A percentile compares a stretch with the other conserved stretches of the same genome.
Evolutionary conservation across 2,329 filamentous ascomycete species (phyloP).

Genomic region (Dactylellina cionopaga): DNA sequence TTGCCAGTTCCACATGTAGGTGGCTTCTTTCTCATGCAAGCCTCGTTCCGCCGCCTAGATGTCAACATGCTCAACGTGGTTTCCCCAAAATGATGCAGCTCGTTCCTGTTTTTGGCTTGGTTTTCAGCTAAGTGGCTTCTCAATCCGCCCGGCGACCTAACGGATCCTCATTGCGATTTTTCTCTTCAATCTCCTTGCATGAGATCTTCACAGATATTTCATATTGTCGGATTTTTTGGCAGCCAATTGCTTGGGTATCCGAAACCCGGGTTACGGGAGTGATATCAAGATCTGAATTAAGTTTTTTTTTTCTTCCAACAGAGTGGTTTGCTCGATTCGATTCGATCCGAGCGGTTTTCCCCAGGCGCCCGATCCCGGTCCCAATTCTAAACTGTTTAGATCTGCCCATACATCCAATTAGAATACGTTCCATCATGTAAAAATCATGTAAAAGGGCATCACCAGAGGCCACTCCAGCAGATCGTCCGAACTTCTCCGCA

Average conservation of each 20-base stretch:
- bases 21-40: slow-evolving; percentile 37
- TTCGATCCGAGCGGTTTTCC: slow-evolving; percentile 7
- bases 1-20: neutral
- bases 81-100: neutral
- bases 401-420: slow-evolving; percentile 13
- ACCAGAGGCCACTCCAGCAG: neutral
- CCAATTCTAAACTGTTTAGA: neutral
- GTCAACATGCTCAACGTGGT: slow-evolving; percentile 32
- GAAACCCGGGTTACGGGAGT: slow-evolving; percentile 32
- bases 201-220: slow-evolving; percentile 26
- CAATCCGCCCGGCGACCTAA: neutral
- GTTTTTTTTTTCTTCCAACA: slow-evolving; percentile 22
- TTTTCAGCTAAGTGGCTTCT: neutral
- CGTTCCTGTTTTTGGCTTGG: slow-evolving; percentile 20
- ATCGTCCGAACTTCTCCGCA: slow-evolving; percentile 32
- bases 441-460: too few relatives aligned
- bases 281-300: slow-evolving; percentile 11
- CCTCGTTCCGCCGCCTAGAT: slow-evolving; percentile 29
- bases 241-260: slow-evolving; percentile 14
- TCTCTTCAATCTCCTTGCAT: slow-evolving; percentile 37
- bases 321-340: slow-evolving; percentile 17
- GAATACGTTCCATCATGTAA: neutral
- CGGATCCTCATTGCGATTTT: neutral
- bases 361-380: slow-evolving; percentile 25
- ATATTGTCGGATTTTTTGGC: slow-evolving; percentile 18